Conservation (phyloP, 768 basidiomycete genomes). For the Lentinula lateritia region DNA sequence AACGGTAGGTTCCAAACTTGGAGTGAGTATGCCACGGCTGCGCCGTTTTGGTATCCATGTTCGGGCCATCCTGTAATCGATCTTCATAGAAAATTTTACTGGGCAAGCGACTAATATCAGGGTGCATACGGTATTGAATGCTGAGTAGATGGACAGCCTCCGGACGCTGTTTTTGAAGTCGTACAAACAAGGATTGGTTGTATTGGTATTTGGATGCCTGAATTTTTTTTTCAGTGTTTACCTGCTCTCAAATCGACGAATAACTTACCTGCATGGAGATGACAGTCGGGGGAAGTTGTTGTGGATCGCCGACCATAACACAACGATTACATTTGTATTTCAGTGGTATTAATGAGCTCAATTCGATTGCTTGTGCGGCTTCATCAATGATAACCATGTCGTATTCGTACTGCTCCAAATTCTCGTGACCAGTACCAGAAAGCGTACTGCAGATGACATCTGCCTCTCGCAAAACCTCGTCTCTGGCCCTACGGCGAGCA, state of each 20-base stretch:
- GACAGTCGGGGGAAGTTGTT: conserved; percentile 92
- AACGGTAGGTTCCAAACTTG: conserved; percentile 82
- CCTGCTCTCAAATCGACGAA: neutral
- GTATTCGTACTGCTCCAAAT: conserved; percentile 77
- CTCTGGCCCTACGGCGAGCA: conserved; percentile 63
- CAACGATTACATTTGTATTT: conserved; percentile 81
- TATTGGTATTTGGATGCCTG: conserved; percentile 72
- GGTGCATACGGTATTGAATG: conserved; percentile 99
- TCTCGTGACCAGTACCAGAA: conserved; percentile 89
- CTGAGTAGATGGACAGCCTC: conserved; percentile 91
- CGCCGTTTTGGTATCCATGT: conserved; percentile 77
- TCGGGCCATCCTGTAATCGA: conserved; percentile 77
- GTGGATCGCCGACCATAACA: conserved; percentile 93
- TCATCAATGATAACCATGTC: conserved; percentile 98
- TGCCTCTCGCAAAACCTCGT: conserved; percentile 77
- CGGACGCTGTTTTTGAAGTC: conserved; percentile 73
- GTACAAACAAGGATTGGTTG: conserved; percentile 89
- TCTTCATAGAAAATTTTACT: conserved; percentile 85
- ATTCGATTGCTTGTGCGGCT: conserved; percentile 94
- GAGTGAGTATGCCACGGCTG: conserved; percentile 81
- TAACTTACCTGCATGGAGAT: conserved; percentile 38
- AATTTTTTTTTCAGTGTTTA: neutral
- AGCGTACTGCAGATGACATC: conserved; percentile 94
- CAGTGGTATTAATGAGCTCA: conserved; percentile 91
- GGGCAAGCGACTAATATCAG: conserved; percentile 86